Percentiles rank a stretch among this genome's conserved stretches.
Conservation (phyloP, 306 rosid genomes). For the Cicer cuneatum region DNA sequence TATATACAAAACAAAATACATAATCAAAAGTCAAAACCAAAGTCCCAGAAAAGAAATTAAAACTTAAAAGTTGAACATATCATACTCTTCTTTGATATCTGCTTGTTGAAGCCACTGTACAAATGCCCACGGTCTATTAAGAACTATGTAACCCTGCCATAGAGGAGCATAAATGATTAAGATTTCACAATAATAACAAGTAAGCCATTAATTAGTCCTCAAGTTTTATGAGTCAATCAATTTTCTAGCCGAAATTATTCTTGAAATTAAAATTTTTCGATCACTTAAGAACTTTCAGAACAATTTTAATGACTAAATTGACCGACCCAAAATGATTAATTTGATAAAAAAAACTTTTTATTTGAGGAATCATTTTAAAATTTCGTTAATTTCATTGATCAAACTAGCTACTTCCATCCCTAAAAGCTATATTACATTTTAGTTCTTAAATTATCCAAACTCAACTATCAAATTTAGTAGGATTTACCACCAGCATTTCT, state of each 20-base stretch:
- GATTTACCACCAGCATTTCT: neutral
- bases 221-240: neutral
- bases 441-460: constrained; percentile 19
- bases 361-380: neutral
- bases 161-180: constrained; percentile 10
- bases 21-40: constrained; percentile 41
- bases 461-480: neutral
- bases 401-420: constrained; percentile 1
- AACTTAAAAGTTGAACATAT: constrained; percentile 35
- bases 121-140: constrained; percentile 99
- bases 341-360: neutral
- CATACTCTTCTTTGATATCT: constrained; percentile 95
- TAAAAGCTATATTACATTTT: neutral
- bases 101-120: constrained; percentile 97
- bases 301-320: neutral
- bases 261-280: neutral
- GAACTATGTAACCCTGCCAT: constrained; percentile 95
- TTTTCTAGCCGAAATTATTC: neutral
- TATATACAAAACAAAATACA: constrained; percentile 12
- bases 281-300: neutral
- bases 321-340: neutral
- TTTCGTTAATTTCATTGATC: neutral
- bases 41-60: constrained; percentile 5
- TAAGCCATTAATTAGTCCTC: neutral
- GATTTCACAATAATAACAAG: neutral